Evolutionary conservation across 495 filamentous ascomycete species (phyloP).

Genomic region (Penicillium longicatenatum): DNA sequence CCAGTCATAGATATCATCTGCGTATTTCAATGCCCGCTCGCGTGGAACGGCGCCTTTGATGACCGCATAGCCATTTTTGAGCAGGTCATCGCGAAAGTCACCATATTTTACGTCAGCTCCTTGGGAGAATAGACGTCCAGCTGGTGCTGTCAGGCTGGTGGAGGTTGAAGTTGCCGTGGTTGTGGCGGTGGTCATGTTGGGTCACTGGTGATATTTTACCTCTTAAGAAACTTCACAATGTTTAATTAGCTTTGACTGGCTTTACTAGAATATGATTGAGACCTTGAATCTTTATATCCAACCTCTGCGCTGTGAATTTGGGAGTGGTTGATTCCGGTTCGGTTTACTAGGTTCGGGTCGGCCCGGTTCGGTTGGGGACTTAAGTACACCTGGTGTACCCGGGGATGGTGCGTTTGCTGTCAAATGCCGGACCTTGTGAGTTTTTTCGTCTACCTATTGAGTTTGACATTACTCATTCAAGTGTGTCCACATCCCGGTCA

Average conservation of each 20-base stretch:
- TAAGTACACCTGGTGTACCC: no score
- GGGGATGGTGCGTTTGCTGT: no score
- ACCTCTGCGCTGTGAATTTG: not conserved
- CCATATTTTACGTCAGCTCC: slow-evolving; percentile 18
- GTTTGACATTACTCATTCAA: no score
- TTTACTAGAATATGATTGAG: no score
- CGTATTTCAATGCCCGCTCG: slow-evolving; percentile 16
- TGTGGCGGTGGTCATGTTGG: slow-evolving; percentile 1
- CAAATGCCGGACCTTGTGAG: no score
- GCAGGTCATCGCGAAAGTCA: slow-evolving; percentile 30
- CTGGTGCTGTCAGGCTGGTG: slow-evolving; percentile 7
- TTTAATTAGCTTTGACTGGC: no score
- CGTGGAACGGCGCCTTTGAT: slow-evolving; percentile 30
- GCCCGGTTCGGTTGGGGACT: not conserved
- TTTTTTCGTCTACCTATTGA: no score
- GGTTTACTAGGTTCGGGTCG: not conserved
- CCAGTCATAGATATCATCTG: slow-evolving; percentile 15
- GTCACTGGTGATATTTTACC: not conserved
- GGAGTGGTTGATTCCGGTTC: not conserved
- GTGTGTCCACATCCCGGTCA: no score
- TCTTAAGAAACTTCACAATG: not conserved
- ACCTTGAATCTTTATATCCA: no score
- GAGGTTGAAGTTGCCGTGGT: not conserved
- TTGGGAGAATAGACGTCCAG: slow-evolving; percentile 16
- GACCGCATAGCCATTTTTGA: slow-evolving; percentile 24